Evolutionary conservation across 345 rosid species (phyloP).

Genomic region (Abelmoschus esculentus): DNA sequence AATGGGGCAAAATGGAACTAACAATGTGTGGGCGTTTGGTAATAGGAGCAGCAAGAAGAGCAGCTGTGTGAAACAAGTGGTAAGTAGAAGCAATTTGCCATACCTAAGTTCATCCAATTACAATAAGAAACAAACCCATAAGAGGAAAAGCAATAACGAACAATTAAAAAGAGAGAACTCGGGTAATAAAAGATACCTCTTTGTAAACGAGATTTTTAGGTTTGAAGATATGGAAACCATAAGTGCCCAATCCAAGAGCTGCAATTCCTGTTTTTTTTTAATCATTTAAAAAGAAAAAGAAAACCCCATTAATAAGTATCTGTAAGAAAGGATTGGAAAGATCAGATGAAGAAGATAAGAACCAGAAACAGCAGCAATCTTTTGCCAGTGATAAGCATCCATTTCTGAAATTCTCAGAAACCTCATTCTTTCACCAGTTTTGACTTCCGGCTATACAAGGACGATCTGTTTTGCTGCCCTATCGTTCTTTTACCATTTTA

Average conservation of each 20-base stretch:
- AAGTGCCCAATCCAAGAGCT: constrained; percentile 87
- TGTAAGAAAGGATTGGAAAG: no score
- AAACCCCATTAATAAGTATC: no score
- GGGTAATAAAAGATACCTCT: constrained; percentile 36
- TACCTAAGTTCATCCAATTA: constrained; percentile 33
- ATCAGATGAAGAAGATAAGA: no score
- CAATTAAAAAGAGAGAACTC: neutral
- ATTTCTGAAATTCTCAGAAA: no score
- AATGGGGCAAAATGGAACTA: constrained; percentile 15
- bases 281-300: no score
- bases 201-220: constrained; percentile 72
- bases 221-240: constrained; percentile 76
- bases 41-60: constrained; percentile 69
- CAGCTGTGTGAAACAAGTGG: constrained; percentile 89
- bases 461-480: no score
- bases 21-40: constrained; percentile 66
- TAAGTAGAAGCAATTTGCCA: constrained; percentile 93
- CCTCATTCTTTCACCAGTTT: no score
- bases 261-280: constrained; percentile 30
- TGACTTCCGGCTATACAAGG: no score
- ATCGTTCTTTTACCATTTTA: no score
- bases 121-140: neutral
- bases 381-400: no score
- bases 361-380: no score
- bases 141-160: neutral